Percentiles rank a stretch among this genome's conserved stretches.
Conservation (phyloP, 1,284 basidiomycete genomes). For the Anthracocystis panici-leucophaei region DNA sequence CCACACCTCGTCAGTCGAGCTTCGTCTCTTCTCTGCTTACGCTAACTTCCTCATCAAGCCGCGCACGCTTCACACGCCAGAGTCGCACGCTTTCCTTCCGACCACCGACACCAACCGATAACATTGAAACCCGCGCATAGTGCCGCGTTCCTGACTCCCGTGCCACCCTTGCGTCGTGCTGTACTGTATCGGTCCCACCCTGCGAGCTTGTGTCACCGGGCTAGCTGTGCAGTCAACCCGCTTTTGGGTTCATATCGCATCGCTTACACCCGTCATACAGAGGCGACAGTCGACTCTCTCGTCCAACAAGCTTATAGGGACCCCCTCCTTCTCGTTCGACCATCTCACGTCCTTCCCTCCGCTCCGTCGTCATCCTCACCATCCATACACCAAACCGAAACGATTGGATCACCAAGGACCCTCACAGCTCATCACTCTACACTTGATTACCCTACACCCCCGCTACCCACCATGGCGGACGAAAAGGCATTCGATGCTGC, state of each 20-base stretch:
- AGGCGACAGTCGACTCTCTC: not conserved
- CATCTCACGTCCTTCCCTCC: not conserved
- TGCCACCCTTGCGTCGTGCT: not conserved
- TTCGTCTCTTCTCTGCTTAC: constrained; percentile 1
- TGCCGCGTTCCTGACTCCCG: not conserved
- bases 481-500: constrained; percentile 38
- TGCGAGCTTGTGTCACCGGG: not conserved
- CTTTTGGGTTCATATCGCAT: not conserved
- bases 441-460: not conserved
- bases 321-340: too few species aligned
- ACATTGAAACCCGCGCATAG: not conserved
- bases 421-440: not conserved
- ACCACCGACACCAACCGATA: constrained; percentile 1
- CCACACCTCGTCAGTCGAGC: not conserved
- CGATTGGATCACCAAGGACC: not conserved
- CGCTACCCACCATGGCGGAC: constrained; percentile 23
- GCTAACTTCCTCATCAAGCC: not conserved
- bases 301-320: not conserved
- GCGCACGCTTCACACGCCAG: not conserved
- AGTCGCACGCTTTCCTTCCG: constrained; percentile 3
- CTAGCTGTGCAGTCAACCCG: not conserved
- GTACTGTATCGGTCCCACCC: constrained; percentile 2
- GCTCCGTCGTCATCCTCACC: not conserved
- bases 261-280: not conserved
- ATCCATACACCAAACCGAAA: not conserved